A percentile compares a stretch with the other conserved stretches of the same genome.
These are phyloP conservation scores for Mycena galopus DNA, from an alignment of 768 basidiomycete species.

Conservation along the genomic window DNA sequence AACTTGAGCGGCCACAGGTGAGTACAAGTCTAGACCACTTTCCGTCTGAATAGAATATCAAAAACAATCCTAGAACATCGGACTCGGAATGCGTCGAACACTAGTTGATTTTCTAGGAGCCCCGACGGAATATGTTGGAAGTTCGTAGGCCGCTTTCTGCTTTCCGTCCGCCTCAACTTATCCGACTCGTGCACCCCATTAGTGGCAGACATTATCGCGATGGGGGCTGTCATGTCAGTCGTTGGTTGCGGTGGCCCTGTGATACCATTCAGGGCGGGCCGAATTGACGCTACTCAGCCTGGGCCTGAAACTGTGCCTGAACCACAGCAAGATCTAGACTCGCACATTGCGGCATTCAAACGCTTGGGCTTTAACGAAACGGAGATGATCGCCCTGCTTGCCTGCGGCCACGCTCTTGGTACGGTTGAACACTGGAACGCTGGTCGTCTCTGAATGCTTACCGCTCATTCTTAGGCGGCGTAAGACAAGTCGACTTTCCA, in stretches of 20 bases:
- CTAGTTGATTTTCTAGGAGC: background rate
- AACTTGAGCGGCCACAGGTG: conserved; percentile 33
- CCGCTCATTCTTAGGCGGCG: background rate
- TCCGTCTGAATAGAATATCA: background rate
- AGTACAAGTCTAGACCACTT: background rate
- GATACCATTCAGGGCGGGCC: conserved; percentile 37
- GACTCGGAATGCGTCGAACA: conserved; percentile 6
- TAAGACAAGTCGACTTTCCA: background rate
- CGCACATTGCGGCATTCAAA: conserved; percentile 30
- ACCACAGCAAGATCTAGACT: conserved; percentile 22
- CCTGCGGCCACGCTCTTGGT: background rate
- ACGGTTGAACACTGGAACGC: background rate
- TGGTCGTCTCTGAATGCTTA: background rate
- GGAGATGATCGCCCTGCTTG: background rate
- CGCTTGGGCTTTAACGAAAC: conserved; percentile 10
- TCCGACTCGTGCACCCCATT: background rate
- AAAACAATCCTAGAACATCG: background rate
- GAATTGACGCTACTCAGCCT: conserved; percentile 39
- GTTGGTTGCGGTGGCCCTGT: conserved; percentile 38
- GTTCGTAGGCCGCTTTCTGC: conserved; percentile 7
- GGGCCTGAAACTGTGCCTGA: conserved; percentile 32
- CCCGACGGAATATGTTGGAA: conserved; percentile 21
- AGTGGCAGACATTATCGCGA: conserved; percentile 40
- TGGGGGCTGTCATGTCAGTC: conserved; percentile 28
- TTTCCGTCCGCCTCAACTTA: background rate